A percentile compares a stretch with the other conserved stretches of the same genome.
Conservation (phyloP, 148 eudicot genomes). For the Dysphania ambrosioides region DNA sequence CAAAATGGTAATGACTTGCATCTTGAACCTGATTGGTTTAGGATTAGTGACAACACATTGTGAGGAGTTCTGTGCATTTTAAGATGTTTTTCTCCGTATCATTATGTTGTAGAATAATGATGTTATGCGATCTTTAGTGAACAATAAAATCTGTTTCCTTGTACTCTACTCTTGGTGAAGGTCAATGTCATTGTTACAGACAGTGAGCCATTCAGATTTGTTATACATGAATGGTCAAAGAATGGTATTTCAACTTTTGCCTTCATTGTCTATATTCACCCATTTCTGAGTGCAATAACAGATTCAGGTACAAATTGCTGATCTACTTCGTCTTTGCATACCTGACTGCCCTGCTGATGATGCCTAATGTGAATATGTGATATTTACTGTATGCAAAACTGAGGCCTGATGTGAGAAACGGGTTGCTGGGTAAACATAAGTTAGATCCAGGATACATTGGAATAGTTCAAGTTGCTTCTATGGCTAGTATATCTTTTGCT, state of each 20-base stretch:
- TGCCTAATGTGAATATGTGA: neutral
- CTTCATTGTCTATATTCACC: neutral
- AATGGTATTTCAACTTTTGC: neutral
- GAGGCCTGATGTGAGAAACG: too few relatives aligned
- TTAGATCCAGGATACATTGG: too few relatives aligned
- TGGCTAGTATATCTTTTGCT: neutral
- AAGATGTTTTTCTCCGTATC: neutral
- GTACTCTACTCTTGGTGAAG: neutral
- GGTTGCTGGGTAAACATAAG: too few relatives aligned
- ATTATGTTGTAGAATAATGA: neutral
- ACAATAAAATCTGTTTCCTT: neutral
- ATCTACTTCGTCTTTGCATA: neutral
- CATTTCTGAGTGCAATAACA: neutral
- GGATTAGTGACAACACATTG: neutral
- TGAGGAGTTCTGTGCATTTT: neutral
- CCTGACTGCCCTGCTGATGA: neutral
- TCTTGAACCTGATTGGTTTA: neutral
- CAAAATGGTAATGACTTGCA: too few relatives aligned
- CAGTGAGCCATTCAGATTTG: neutral
- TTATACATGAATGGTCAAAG: too few relatives aligned
- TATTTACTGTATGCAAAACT: too few relatives aligned
- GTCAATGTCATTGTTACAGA: neutral
- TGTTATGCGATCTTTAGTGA: neutral
- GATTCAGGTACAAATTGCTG: neutral
- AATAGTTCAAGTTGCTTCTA: neutral